Percentiles rank a stretch among this genome's conserved stretches.
Conservation (phyloP, 495 filamentous ascomycete genomes). For the Thermothielavioides terrestris region DNA sequence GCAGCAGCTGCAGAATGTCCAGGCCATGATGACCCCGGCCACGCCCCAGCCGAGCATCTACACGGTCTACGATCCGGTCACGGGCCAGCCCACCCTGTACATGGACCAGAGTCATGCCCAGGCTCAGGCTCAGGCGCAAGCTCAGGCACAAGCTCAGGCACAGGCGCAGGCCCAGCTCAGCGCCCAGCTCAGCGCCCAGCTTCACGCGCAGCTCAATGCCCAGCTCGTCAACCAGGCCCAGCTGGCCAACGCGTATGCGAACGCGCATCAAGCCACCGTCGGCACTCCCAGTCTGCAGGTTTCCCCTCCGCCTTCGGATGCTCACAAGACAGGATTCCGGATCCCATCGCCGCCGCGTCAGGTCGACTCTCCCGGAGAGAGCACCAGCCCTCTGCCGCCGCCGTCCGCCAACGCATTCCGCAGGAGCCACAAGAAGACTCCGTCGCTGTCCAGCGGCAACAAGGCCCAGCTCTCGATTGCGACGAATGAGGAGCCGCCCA, state of each 20-base stretch:
- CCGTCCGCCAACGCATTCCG: constrained; percentile 82
- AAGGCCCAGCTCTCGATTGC: constrained; percentile 51
- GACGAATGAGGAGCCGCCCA: constrained; percentile 43
- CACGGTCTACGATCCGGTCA: constrained; percentile 72
- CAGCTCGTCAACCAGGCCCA: constrained; percentile 26
- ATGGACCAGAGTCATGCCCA: constrained; percentile 43
- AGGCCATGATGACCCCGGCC: constrained; percentile 51
- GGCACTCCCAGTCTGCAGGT: constrained; percentile 60
- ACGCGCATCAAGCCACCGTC: constrained; percentile 32
- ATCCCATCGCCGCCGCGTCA: constrained; percentile 65
- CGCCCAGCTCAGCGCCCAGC: constrained; percentile 14
- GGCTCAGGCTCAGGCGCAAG: constrained; percentile 1
- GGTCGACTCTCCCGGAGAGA: constrained; percentile 49
- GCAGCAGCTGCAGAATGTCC: constrained; percentile 49
- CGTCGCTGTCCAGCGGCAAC: constrained; percentile 65
- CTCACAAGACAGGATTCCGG: constrained; percentile 43
- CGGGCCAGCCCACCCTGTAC: constrained; percentile 66
- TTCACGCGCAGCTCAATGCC: constrained; percentile 36
- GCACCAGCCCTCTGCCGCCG: constrained; percentile 60
- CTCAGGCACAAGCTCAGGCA: constrained; percentile 1
- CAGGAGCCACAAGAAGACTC: constrained; percentile 82
- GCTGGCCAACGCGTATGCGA: constrained; percentile 18
- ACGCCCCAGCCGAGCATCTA: constrained; percentile 53
- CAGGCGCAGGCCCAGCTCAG: constrained; percentile 34
- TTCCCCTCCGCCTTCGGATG: constrained; percentile 59